These are phyloP conservation scores for Tuber borchii DNA, from an alignment of 495 filamentous ascomycete genomes.

Conservation along the genomic window DNA sequence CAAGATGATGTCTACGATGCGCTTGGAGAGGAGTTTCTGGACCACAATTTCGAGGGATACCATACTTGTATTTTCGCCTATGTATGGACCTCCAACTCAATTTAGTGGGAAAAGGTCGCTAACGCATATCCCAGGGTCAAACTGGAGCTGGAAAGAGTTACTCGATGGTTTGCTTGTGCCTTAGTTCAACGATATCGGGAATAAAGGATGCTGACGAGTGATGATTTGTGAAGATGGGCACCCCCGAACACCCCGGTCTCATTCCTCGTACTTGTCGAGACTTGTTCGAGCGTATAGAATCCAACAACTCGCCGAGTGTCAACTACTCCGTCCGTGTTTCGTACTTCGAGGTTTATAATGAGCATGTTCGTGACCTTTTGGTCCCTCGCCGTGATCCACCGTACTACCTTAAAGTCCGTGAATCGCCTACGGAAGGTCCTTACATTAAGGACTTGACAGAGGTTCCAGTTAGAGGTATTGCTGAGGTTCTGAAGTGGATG, in stretches of 20 bases:
- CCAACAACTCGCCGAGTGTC: conserved; percentile 73
- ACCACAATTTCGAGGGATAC: conserved; percentile 99
- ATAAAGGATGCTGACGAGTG: conserved; percentile 16
- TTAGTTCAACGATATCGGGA: too few species aligned
- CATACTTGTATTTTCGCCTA: conserved; percentile 99
- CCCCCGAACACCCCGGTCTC: conserved; percentile 70
- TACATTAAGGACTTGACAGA: conserved; percentile 96
- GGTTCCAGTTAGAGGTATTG: conserved; percentile 71
- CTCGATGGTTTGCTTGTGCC: conserved; percentile 59
- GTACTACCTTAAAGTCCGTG: conserved; percentile 93
- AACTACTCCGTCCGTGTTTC: conserved; percentile 94
- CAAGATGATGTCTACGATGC: conserved; percentile 94
- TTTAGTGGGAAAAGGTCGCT: background rate
- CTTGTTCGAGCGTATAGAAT: conserved; percentile 88
- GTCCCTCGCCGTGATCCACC: conserved; percentile 69
- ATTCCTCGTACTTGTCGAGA: conserved; percentile 97
- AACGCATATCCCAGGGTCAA: conserved; percentile 54
- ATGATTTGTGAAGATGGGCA: conserved; percentile 61
- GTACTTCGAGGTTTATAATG: conserved; percentile 99
- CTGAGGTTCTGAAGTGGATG: conserved; percentile 85
- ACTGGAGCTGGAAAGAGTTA: conserved; percentile 97
- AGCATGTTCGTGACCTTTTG: conserved; percentile 92
- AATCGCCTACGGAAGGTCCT: conserved; percentile 91
- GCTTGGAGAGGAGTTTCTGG: conserved; percentile 91
- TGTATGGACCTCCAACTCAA: conserved; percentile 15